A percentile compares a stretch with the other conserved stretches of the same genome.
Conservation (phyloP, 441 rosid genomes). For the Euphorbia corollata region DNA sequence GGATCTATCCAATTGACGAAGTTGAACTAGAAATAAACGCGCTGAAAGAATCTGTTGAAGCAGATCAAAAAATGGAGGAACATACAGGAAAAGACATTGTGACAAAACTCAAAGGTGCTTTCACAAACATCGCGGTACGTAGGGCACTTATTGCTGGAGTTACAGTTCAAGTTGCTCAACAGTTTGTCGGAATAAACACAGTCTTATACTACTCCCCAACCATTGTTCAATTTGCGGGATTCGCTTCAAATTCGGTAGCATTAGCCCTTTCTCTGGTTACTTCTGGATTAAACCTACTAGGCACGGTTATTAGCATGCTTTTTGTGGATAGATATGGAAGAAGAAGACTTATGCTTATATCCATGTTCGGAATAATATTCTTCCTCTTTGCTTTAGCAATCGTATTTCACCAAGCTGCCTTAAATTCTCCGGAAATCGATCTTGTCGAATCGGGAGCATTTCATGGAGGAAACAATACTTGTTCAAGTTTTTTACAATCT, state of each 20-base stretch:
- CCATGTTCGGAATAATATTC: conserved; percentile 45
- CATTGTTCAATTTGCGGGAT: conserved; percentile 68
- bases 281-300: conserved; percentile 54
- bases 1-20: conserved; percentile 48
- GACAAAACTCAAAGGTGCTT: conserved; percentile 50
- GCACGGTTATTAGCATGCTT: conserved; percentile 51
- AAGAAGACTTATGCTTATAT: conserved; percentile 48
- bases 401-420: conserved; percentile 46
- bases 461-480: conserved; percentile 42
- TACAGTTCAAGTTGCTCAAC: conserved; percentile 64
- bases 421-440: conserved; percentile 38
- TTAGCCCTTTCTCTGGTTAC: conserved; percentile 59
- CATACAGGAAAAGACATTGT: conserved; percentile 32
- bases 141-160: conserved; percentile 63
- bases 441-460: conserved; percentile 28
- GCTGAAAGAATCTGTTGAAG: conserved; percentile 40
- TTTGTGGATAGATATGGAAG: conserved; percentile 65
- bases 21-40: conserved; percentile 48
- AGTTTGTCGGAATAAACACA: conserved; percentile 69
- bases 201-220: conserved; percentile 72
- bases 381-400: conserved; percentile 39
- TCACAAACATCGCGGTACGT: conserved; percentile 35
- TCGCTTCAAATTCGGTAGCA: conserved; percentile 59
- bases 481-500: conserved; percentile 24
- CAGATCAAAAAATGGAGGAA: conserved; percentile 43